phyloP scores from a whole-genome alignment of 2,329 filamentous ascomycete genomes.

The Emergomyces pasteurianus region DNA sequence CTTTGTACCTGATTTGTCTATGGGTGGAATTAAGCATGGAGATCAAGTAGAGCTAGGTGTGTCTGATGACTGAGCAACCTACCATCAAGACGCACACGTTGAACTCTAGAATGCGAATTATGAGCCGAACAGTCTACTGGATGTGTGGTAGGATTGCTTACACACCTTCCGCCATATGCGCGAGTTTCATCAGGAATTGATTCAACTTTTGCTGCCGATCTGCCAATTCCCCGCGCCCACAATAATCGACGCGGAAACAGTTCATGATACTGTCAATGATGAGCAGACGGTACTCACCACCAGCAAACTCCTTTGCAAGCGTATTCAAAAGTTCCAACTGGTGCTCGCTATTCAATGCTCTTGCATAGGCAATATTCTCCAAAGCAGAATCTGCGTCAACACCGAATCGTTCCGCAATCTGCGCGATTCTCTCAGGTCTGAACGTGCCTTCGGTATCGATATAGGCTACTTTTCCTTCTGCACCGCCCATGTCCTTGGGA shows the following conservation, averaged over 20 bases:
- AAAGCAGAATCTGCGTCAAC: conserved; percentile 47
- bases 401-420: conserved; percentile 56
- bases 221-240: conserved; percentile 54
- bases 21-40: background rate
- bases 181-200: conserved; percentile 51
- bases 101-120: conserved; percentile 40
- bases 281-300: conserved; percentile 52
- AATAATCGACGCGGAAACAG: conserved; percentile 55
- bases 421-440: conserved; percentile 52
- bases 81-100: conserved; percentile 55
- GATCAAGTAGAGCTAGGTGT: background rate
- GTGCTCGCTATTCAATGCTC: conserved; percentile 54
- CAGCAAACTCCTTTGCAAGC: conserved; percentile 48
- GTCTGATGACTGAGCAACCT: conserved; percentile 6
- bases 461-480: conserved; percentile 57
- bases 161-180: conserved; percentile 51
- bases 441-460: conserved; percentile 58
- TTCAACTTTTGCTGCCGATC: conserved; percentile 58
- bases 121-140: conserved; percentile 3
- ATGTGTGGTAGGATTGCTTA: background rate
- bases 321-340: conserved; percentile 53
- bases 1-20: conserved; percentile 62
- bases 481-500: conserved; percentile 48
- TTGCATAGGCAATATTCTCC: conserved; percentile 56
- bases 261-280: conserved; percentile 62